Conservation (phyloP, 371 early-diverging fungal species). For the Apophysomyces trapeziformis region DNA sequence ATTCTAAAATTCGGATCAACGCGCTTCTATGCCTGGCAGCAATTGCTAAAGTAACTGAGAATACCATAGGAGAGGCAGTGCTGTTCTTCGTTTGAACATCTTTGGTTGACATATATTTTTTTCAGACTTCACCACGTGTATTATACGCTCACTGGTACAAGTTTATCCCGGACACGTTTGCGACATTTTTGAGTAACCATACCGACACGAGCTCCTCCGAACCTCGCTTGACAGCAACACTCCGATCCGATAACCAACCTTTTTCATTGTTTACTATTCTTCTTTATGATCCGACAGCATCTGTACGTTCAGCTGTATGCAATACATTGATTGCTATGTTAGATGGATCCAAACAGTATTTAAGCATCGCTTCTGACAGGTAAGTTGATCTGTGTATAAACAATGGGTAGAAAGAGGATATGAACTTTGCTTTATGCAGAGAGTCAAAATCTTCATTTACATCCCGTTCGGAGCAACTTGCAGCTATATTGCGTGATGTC, state of each 20-base stretch:
- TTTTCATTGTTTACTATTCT: slow-evolving; percentile 51
- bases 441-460: slow-evolving; percentile 50
- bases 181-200: slow-evolving; percentile 37
- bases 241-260: slow-evolving; percentile 45
- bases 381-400: slow-evolving; percentile 14
- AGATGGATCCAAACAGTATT: slow-evolving; percentile 63
- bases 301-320: slow-evolving; percentile 61
- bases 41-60: slow-evolving; percentile 49
- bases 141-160: slow-evolving; percentile 64
- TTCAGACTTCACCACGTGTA: slow-evolving; percentile 55
- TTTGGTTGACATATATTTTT: neutral
- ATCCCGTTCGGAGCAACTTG: slow-evolving; percentile 48
- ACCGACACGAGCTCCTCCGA: slow-evolving; percentile 11
- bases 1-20: slow-evolving; percentile 61
- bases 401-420: neutral
- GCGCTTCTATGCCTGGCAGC: slow-evolving; percentile 61
- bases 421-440: neutral
- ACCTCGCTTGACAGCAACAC: slow-evolving; percentile 22
- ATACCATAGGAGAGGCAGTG: neutral
- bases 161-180: slow-evolving; percentile 60
- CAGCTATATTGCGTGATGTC: slow-evolving; percentile 46
- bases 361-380: slow-evolving; percentile 66
- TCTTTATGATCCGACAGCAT: slow-evolving; percentile 43
- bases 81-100: neutral
- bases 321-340: slow-evolving; percentile 59